Percentiles rank a stretch among this genome's conserved stretches.
These are phyloP conservation scores for Aristolochia fimbriata DNA, from an alignment of 164 flowering plant species.

Conservation along the genomic window DNA sequence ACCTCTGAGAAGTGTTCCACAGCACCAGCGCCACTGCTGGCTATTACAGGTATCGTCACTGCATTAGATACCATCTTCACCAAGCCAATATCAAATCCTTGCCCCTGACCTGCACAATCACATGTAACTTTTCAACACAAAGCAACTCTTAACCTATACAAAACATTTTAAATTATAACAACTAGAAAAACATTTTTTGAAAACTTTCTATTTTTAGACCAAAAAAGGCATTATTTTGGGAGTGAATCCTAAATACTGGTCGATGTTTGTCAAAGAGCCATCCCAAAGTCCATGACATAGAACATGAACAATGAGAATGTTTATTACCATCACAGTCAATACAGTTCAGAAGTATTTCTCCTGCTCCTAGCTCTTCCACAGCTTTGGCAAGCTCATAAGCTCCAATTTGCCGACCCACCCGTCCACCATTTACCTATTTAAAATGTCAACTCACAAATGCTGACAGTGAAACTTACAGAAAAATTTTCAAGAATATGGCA, in stretches of 20 bases:
- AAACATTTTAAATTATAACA: neutral
- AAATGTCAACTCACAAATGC: neutral
- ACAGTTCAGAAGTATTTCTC: slow-evolving; percentile 93
- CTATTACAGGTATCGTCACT: slow-evolving; percentile 92
- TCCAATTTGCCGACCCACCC: slow-evolving; percentile 96
- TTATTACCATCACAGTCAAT: slow-evolving; percentile 92
- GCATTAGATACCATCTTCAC: slow-evolving; percentile 82
- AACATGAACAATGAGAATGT: neutral
- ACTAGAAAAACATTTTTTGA: neutral
- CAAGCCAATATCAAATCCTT: slow-evolving; percentile 85
- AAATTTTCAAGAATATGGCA: too few species aligned
- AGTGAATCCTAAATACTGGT: too few species aligned
- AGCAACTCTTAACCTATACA: neutral
- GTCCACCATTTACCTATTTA: slow-evolving; percentile 84
- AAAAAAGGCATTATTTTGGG: too few species aligned
- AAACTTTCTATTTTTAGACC: too few species aligned
- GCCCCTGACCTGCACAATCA: slow-evolving; percentile 72
- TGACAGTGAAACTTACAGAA: too few species aligned
- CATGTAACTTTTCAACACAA: neutral
- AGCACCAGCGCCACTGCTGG: slow-evolving; percentile 96
- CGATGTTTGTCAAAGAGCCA: neutral
- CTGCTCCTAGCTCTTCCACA: slow-evolving; percentile 97
- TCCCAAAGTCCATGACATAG: neutral
- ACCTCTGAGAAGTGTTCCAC: slow-evolving; percentile 88
- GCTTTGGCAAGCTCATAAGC: slow-evolving; percentile 99